Evolutionary conservation across 1,139 yeast species (phyloP).

Genomic region (Saccharomyces hybrid): DNA sequence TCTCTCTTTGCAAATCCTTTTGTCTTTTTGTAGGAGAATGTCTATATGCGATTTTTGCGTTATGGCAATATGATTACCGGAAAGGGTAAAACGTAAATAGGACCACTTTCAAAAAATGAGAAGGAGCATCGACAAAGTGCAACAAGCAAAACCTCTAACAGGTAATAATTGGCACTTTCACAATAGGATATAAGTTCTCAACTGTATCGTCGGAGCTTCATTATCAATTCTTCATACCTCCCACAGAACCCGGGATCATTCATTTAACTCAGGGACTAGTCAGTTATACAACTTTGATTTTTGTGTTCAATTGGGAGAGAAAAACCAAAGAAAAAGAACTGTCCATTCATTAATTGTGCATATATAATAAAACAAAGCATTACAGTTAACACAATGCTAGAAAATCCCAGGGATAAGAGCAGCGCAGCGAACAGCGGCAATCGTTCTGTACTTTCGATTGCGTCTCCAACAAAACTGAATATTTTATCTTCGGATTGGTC

Average conservation of each 20-base stretch:
- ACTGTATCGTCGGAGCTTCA: no score
- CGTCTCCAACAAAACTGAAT: conserved; percentile 43
- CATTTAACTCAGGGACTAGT: not conserved
- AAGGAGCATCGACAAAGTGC: not conserved
- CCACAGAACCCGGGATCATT: not conserved
- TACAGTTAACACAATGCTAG: not conserved
- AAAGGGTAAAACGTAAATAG: not conserved
- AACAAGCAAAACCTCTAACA: not conserved
- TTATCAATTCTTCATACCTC: not conserved
- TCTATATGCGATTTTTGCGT: conserved; percentile 2
- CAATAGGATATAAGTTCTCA: conserved; percentile 3
- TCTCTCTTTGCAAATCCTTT: no score
- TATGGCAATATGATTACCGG: not conserved
- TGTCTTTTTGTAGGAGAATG: not conserved
- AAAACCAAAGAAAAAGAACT: not conserved
- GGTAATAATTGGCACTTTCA: conserved; percentile 7
- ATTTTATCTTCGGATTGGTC: conserved; percentile 38
- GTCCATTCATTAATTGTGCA: not conserved
- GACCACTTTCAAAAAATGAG: not conserved
- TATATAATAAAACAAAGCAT: no score
- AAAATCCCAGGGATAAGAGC: not conserved
- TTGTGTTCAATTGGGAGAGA: not conserved
- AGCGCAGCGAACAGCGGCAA: conserved; percentile 14
- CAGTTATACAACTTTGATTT: not conserved
- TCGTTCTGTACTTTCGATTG: conserved; percentile 31